Base-by-base conservation (phyloP, 306 rosid species). In the Leucaena leucocephala region DNA sequence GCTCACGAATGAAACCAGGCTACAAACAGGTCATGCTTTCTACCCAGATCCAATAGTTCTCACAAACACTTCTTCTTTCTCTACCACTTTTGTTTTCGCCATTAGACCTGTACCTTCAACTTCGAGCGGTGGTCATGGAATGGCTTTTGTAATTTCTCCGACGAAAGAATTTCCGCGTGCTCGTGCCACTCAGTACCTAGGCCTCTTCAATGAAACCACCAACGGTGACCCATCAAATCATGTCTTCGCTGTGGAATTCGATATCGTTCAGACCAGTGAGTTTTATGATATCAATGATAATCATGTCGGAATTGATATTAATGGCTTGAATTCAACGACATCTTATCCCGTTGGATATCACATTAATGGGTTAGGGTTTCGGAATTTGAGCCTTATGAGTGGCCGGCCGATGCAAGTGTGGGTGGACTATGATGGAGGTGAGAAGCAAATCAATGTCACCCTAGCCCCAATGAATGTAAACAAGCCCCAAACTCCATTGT, bases 231-330 rank as follows among this genome's bases (percentile, higher is more conserved):
- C 5, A 36, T 34, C 62, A n/a, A 89, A 89, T 78, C 80, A 71
- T 19, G 83, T 89, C n/a, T 80, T 88, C 5, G 93, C 86, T 0
- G 80, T 92, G 6, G 96, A 92, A 73, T 84, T 92, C 11, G 91
- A 92, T 48, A 85, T 93, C 3, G 50, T 88, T 16, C 54, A 11
- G 72, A 88, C 33, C 82, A 44, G 0, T 0, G 88, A 92, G 61
- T 87, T 85, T 39, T 17, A 0, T 1, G 97, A 92, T 68, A 92
- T 88, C 80, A 71, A 88, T 48, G 87, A 83, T 16, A 90, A 90
- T 65, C 96, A 92, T 71, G 92, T 86, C 22, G 42, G 42, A 38
- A 38, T 38, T 3, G 52, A 50, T 15, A 50, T 50, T 16, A 50
- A 50, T 4, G 57, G 5, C 57, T 50, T 50, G 57, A 50, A 0